These are phyloP conservation scores for Coprinopsis marcescibilis DNA, from an alignment of 768 basidiomycete species.

Conservation along the genomic window DNA sequence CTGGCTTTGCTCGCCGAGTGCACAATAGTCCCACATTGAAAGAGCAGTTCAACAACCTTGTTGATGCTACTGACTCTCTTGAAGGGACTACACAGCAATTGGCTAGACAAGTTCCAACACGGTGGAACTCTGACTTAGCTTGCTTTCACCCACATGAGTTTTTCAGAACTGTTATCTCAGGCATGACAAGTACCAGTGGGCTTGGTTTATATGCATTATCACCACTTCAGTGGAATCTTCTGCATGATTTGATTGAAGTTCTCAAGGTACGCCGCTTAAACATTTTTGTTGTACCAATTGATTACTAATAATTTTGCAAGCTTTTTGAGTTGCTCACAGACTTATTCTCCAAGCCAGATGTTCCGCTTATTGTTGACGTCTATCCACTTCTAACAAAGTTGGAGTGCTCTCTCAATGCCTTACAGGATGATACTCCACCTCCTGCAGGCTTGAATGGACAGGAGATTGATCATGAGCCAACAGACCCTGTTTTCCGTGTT, in stretches of 20 bases:
- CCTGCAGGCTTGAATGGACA: no score
- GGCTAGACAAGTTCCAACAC: conserved; percentile 18
- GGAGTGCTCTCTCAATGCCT: conserved; percentile 5
- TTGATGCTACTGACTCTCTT: conserved; percentile 5
- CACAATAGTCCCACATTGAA: conserved; percentile 18
- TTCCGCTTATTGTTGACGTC: conserved; percentile 16
- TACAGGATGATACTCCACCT: conserved; percentile 4
- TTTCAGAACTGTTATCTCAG: conserved; percentile 16
- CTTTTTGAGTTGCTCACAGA: conserved; percentile 18
- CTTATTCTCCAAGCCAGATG: conserved; percentile 18
- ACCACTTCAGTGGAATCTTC: conserved; percentile 2
- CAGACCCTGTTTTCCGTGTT: no score
- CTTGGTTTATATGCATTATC: conserved; percentile 16
- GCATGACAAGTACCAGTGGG: conserved; percentile 11
- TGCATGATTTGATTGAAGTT: conserved; percentile 16
- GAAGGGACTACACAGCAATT: conserved; percentile 13
- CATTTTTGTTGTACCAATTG: neutral
- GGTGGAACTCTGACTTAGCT: conserved; percentile 22
- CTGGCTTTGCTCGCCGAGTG: conserved; percentile 19
- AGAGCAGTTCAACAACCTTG: conserved; percentile 19
- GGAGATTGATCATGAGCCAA: no score
- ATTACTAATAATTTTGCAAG: conserved; percentile 9
- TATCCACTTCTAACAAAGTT: conserved; percentile 15
- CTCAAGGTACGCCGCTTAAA: conserved; percentile 14
- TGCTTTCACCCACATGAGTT: conserved; percentile 19